Evolutionary conservation across 352 stramenopile species (phyloP).

Genomic region (Phytophthora megakarya): DNA sequence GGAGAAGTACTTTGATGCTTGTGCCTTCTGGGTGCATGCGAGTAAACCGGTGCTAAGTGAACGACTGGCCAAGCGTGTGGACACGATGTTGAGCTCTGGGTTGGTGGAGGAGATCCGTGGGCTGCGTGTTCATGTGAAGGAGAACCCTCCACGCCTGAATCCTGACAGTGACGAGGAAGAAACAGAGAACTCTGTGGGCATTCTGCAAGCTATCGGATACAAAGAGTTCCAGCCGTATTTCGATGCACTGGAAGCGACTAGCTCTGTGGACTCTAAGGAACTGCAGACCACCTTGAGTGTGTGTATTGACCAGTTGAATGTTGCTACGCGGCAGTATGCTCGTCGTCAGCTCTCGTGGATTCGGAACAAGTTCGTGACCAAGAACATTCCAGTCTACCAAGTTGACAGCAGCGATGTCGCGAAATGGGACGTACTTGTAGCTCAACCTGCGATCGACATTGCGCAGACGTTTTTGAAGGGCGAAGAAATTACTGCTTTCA

Average conservation of each 20-base stretch:
- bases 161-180: constrained; percentile 24
- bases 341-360: constrained; percentile 89
- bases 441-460: constrained; percentile 66
- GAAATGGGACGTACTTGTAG: constrained; percentile 62
- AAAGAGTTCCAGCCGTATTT: constrained; percentile 91
- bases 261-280: constrained; percentile 24
- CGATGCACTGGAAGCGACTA: constrained; percentile 50
- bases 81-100: constrained; percentile 80
- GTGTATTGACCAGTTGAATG: constrained; percentile 81
- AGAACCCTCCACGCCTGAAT: constrained; percentile 48
- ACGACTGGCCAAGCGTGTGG: constrained; percentile 71
- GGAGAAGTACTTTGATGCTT: constrained; percentile 79
- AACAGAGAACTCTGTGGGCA: constrained; percentile 63
- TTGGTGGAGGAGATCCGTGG: constrained; percentile 81
- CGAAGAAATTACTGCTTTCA: constrained; percentile 34
- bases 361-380: constrained; percentile 83
- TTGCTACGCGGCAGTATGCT: constrained; percentile 85
- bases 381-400: constrained; percentile 86
- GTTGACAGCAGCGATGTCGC: constrained; percentile 80
- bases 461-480: constrained; percentile 56
- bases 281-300: constrained; percentile 52
- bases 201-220: constrained; percentile 90
- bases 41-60: constrained; percentile 64
- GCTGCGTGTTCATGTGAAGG: constrained; percentile 52
- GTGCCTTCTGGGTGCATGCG: constrained; percentile 86